These are phyloP conservation scores for Limnanthes douglasii DNA, from an alignment of 345 rosid species.

Conservation along the genomic window DNA sequence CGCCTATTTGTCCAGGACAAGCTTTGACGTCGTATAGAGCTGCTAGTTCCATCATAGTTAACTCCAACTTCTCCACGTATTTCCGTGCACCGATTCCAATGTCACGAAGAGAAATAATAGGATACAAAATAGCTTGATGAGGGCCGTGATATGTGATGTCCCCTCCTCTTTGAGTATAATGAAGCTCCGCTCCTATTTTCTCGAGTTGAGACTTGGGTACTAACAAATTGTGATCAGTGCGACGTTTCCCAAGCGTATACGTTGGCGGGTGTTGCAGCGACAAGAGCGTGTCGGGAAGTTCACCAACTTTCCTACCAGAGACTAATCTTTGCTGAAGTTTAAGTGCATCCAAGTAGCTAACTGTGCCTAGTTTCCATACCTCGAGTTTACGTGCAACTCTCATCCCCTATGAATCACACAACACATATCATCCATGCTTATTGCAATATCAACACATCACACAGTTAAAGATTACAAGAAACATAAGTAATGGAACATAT, in stretches of 20 bases:
- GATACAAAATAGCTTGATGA: constrained; percentile 66
- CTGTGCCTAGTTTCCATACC: constrained; percentile 63
- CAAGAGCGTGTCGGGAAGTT: constrained; percentile 46
- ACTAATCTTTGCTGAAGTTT: constrained; percentile 65
- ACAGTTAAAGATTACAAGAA: too few relatives aligned
- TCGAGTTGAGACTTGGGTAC: constrained; percentile 46
- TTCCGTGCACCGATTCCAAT: constrained; percentile 58
- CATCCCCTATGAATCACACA: constrained; percentile 41
- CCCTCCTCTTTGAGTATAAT: constrained; percentile 88
- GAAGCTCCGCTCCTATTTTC: constrained; percentile 66
- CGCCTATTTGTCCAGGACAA: constrained; percentile 45
- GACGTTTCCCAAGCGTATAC: constrained; percentile 64
- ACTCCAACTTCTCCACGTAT: constrained; percentile 69
- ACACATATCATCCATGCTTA: too few relatives aligned
- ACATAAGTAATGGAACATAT: too few relatives aligned
- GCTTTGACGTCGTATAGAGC: constrained; percentile 61
- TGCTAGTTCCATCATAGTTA: constrained; percentile 58
- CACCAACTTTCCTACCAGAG: constrained; percentile 33
- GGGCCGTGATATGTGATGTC: constrained; percentile 91
- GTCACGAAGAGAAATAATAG: constrained; percentile 59
- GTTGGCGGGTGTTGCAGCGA: constrained; percentile 85
- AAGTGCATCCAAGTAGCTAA: constrained; percentile 64
- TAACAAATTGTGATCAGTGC: constrained; percentile 67
- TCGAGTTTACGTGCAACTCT: constrained; percentile 35
- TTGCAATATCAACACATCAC: too few relatives aligned